Evolutionary conservation across 2,329 filamentous ascomycete genomes (phyloP), one percentile per base, ranked within the genome.

Genomic region (Biscogniauxia marginata): DNA sequence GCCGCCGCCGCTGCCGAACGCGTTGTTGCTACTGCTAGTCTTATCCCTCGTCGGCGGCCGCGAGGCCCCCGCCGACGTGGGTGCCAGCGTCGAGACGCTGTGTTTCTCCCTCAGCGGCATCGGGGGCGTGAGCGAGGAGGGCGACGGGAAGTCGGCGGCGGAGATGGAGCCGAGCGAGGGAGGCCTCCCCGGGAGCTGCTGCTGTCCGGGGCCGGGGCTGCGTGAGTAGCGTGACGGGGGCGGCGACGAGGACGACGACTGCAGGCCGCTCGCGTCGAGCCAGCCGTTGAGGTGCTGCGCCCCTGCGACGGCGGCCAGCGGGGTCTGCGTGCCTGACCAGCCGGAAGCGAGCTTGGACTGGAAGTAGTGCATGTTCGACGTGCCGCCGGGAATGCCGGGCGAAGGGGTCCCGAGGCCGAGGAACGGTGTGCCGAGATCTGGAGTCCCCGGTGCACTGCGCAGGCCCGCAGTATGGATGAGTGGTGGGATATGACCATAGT

Each of bases 321-420:
- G 90, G 22, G 90, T 93, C 59, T 90, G 87, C 11, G 88, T 86
- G 22, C 90, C 90, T 49, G 88, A 90, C 62, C 89, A 81, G 3
- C 86, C 86, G 22, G 83, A 81, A 7, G 86, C 84, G 4, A 93
- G 79, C 63, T 92, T 90, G 18, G 88, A 85, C 70, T 93, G 90
- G 68, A 95, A 93, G 72, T 93, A 95, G 70, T 88, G 87, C 65
- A 93, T 79, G 64, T 90, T 92, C 9, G 87, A 87, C 9, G 88
- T 88, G 24, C 88, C 88, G 55, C 89, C 88, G 4, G 88, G 81
- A 47, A 88, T 82, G 1, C 84, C 84, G 2, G 84, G 83, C 19
- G 83, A 84, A n/a, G 80, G 76, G 66, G 79, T 79, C 63, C 79
- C 65, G 19, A 70, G 58, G 30, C 68, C 87, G 64, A 83, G 77